Conservation (phyloP, 2,329 filamentous ascomycete species). For the Hypomyces perniciosus region DNA sequence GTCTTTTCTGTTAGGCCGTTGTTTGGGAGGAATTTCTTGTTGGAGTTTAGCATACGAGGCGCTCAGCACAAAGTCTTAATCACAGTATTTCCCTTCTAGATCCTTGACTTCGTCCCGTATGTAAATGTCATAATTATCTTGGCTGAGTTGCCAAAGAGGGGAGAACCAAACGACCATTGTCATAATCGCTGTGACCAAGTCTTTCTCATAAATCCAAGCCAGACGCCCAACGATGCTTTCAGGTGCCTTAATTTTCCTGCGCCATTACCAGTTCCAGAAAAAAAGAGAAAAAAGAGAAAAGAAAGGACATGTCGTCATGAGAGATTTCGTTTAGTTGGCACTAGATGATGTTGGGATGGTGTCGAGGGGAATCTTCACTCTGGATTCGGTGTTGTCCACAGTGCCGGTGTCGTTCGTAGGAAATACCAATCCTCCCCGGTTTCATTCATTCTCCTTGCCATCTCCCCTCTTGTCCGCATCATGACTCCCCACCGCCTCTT, state of each 20-base stretch:
- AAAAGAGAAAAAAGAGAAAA: neutral
- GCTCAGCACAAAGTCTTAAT: conserved; percentile 14
- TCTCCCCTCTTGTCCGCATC: neutral
- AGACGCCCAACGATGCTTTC: neutral
- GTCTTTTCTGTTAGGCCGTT: conserved; percentile 1
- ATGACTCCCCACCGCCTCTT: neutral
- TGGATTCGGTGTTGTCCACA: neutral
- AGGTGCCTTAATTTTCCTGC: neutral
- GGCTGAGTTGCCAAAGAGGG: too few species aligned
- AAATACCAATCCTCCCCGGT: neutral
- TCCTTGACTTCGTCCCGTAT: neutral
- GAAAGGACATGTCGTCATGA: neutral
- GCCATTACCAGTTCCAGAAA: neutral
- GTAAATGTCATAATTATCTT: neutral
- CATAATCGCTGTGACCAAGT: too few species aligned
- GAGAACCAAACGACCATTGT: too few species aligned
- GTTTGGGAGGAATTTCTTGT: conserved; percentile 9
- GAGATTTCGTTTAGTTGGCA: neutral
- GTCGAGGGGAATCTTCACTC: neutral
- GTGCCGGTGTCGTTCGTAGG: neutral
- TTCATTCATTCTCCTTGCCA: neutral
- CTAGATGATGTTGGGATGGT: neutral
- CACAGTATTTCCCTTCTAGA: conserved; percentile 10
- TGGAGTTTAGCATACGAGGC: conserved; percentile 17
- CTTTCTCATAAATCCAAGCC: too few species aligned